Conservation (phyloP, 352 stramenopile genomes). For the Pythium insidiosum region DNA sequence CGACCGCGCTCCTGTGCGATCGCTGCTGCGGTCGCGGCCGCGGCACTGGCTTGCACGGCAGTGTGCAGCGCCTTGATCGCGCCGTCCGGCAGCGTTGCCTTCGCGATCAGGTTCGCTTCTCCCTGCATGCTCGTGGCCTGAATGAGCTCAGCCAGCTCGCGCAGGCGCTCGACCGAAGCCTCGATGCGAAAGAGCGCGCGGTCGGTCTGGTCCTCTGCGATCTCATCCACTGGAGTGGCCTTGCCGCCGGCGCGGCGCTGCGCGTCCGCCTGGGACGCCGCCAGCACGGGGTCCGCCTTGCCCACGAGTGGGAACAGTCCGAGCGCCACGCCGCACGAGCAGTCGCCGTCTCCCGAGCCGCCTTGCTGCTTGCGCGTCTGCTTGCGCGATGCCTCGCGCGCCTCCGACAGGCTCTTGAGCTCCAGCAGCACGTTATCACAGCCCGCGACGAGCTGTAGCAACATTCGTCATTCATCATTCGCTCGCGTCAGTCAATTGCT, state of each 20-base stretch:
- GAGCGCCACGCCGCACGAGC: conserved; percentile 49
- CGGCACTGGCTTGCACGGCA: conserved; percentile 54
- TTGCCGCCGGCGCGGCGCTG: background rate
- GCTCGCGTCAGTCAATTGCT: too few species aligned
- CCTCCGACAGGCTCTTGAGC: conserved; percentile 60
- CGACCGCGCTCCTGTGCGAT: conserved; percentile 68
- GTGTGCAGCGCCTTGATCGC: conserved; percentile 49
- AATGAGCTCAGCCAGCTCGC: conserved; percentile 72
- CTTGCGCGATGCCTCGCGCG: conserved; percentile 40
- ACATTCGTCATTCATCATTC: too few species aligned
- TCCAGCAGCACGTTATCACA: conserved; percentile 69
- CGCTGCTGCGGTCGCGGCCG: conserved; percentile 48
- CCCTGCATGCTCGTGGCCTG: conserved; percentile 81
- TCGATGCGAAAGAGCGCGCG: conserved; percentile 70
- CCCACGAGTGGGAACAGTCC: conserved; percentile 41
- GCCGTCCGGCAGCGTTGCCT: conserved; percentile 51
- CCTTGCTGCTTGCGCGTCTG: conserved; percentile 21
- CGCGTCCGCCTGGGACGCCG: conserved; percentile 1
- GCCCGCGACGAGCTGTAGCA: conserved; percentile 62
- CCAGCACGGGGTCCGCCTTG: conserved; percentile 7
- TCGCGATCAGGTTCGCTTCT: conserved; percentile 70
- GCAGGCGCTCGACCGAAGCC: conserved; percentile 53
- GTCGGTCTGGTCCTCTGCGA: conserved; percentile 73
- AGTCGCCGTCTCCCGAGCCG: conserved; percentile 23
- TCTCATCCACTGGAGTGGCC: conserved; percentile 31